Evolutionary conservation across 2,329 filamentous ascomycete genomes (phyloP).

Genomic region (Mycocentrospora acerina): DNA sequence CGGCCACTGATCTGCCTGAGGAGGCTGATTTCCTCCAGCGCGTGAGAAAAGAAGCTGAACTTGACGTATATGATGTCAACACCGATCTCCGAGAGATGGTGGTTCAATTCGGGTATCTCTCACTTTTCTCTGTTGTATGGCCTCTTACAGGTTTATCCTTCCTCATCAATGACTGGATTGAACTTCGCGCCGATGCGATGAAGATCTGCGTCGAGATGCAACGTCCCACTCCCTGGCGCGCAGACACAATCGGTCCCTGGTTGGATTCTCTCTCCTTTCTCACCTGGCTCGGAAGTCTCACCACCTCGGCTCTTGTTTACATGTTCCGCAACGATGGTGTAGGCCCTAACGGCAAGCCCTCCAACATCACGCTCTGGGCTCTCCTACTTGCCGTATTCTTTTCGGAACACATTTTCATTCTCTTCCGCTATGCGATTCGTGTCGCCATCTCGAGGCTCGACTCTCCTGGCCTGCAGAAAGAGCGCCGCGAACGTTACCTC

Average conservation of each 20-base stretch:
- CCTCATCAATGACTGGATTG: slow-evolving; percentile 93
- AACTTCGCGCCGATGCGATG: slow-evolving; percentile 87
- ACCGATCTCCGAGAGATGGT: slow-evolving; percentile 76
- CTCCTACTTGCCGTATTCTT: slow-evolving; percentile 80
- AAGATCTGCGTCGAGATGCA: slow-evolving; percentile 91
- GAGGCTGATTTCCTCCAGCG: slow-evolving; percentile 79
- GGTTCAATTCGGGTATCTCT: slow-evolving; percentile 74
- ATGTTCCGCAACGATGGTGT: slow-evolving; percentile 74
- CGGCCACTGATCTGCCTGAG: slow-evolving; percentile 67
- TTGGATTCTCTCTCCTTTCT: slow-evolving; percentile 81
- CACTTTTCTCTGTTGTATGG: slow-evolving; percentile 92
- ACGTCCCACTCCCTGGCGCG: slow-evolving; percentile 83
- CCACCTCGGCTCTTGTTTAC: slow-evolving; percentile 83
- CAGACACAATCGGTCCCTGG: slow-evolving; percentile 94
- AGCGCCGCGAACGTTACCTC: slow-evolving; percentile 76
- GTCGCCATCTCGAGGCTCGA: slow-evolving; percentile 78
- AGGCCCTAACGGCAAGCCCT: slow-evolving; percentile 66
- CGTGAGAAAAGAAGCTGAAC: slow-evolving; percentile 78
- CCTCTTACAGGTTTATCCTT: slow-evolving; percentile 88
- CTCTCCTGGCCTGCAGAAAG: slow-evolving; percentile 81
- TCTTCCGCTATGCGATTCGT: slow-evolving; percentile 70
- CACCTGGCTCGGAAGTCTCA: slow-evolving; percentile 90
- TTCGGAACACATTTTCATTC: slow-evolving; percentile 87
- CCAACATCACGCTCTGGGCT: slow-evolving; percentile 75
- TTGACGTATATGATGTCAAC: slow-evolving; percentile 86